Evolutionary conservation across 768 basidiomycete genomes (phyloP), one percentile per base, ranked within the genome.

Genomic region (Leccinum truebloodii): DNA sequence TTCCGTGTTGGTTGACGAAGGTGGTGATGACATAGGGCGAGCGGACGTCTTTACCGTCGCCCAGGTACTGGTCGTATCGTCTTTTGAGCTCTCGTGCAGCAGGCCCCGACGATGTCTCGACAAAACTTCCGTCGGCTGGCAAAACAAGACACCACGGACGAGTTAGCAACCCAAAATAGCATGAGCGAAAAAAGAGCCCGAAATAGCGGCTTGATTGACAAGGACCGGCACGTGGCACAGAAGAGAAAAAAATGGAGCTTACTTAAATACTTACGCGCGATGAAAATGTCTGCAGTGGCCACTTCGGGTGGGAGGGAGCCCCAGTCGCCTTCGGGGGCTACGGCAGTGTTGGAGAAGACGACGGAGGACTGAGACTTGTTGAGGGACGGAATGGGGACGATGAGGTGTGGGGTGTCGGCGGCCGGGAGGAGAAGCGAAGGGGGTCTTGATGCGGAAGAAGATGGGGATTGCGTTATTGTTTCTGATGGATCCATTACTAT

Each of bases 101-200:
- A 14, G 81, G 79, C 3, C 86, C 90, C 54, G 87, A 90, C 6
- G 90, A 83, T 3, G 90, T 93, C 68, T 94, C 92, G 22, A 93
- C 84, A 71, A 88, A 94, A 48, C 80, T 88, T 59, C 85, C 86
- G 69, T 94, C 89, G 65, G 82, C n/a, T n/a, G n/a, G n/a, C n/a
- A n/a, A n/a, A n/a, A n/a, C n/a, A n/a, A n/a, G n/a, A n/a, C n/a
- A n/a, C n/a, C n/a, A n/a, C n/a, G n/a, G n/a, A n/a, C n/a, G n/a
- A n/a, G n/a, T n/a, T n/a, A n/a, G n/a, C n/a, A n/a, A n/a, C n/a
- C n/a, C n/a, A n/a, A n/a, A n/a, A n/a, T n/a, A n/a, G n/a, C n/a
- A n/a, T n/a, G n/a, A n/a, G n/a, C n/a, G n/a, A n/a, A n/a, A n/a
- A n/a, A n/a, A n/a, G n/a, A n/a, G n/a, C n/a, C n/a, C 91, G 13